Base-by-base conservation (phyloP, 805 yeast species). In the Monosporozyma yasuniensis region DNA sequence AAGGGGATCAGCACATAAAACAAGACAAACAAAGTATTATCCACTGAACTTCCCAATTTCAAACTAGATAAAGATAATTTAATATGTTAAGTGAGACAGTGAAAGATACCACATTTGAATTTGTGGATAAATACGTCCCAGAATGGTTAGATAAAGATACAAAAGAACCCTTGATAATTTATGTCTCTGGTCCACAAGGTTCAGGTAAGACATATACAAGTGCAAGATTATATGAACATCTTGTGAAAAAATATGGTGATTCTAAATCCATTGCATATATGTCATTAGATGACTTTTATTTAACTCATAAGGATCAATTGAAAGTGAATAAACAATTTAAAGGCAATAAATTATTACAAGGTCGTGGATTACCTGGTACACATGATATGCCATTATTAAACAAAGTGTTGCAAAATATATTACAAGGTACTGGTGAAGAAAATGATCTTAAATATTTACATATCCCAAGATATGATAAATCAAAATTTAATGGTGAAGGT, bases 331-430 rank as follows among this genome's bases (percentile, higher is more conserved):
- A 53, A 5, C 48, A 52, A 12, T 67, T 70, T 52, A 61, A 70
- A 0, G 73, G 67, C 12, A 86, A 87, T 61, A 62, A 67, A 34
- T 68, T 91, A 44, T 59, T 87, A 16, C 76, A 73, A 51, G 96
- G 96, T 2, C 70, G 98, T 23, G 98, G 98, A 0, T 72, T 87
- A 14, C 98, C 98, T 0, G 97, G 97, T 0, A 91, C 98, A 0
- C 99, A 91, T 64, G 97, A 91, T 60, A 59, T 86, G 51, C 46
- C 52, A 14, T 50, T 63, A 10, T 48, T 65, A 34, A 52, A 56
- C 22, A 49, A 52, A 0, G 58, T 84, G 12, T 73, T n/a, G 12
- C 30, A 56, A 50, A 12, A 25, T 50, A 22, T 61, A 63, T 18
- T 44, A 54, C 6, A 55, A 65, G 7, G 64, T 74, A 5, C 54